Percentiles rank a stretch among this genome's conserved stretches.
Conservation (phyloP, 768 basidiomycete species). For the Thelephora aurantiotincta region DNA sequence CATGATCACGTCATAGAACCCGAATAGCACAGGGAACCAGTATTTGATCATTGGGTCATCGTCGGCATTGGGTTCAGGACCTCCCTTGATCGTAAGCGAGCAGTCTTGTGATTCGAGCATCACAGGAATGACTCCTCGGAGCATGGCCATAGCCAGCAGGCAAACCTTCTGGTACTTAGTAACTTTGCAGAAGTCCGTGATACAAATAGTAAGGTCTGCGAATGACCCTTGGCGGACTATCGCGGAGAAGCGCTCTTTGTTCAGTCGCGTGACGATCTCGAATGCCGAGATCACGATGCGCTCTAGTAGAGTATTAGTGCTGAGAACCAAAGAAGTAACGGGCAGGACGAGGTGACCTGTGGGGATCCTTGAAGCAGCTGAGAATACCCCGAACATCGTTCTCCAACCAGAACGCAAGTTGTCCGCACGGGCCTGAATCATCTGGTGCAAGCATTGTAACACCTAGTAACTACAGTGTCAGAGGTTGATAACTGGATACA, state of each 20-base stretch:
- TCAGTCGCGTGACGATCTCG: conserved; percentile 86
- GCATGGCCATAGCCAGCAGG: conserved; percentile 90
- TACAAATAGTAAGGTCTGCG: conserved; percentile 90
- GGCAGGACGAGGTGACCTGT: conserved; percentile 42
- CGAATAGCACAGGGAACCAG: conserved; percentile 94
- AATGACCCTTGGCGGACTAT: conserved; percentile 92
- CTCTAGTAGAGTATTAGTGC: conserved; percentile 30
- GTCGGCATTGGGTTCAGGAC: background rate
- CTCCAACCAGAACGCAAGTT: conserved; percentile 98
- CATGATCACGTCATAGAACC: conserved; percentile 99
- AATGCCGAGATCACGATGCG: conserved; percentile 88
- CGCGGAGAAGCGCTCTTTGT: conserved; percentile 80
- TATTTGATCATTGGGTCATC: conserved; percentile 90
- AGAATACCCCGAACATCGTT: conserved; percentile 98
- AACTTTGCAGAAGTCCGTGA: conserved; percentile 98
- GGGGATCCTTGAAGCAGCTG: conserved; percentile 85
- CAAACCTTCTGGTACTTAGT: conserved; percentile 99
- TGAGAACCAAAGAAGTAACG: background rate
- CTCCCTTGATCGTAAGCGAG: conserved; percentile 20
- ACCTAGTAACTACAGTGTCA: conserved; percentile 37
- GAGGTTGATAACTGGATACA: background rate
- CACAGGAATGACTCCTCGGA: conserved; percentile 81
- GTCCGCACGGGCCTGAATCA: conserved; percentile 89
- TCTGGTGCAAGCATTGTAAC: conserved; percentile 94
- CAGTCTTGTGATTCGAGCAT: conserved; percentile 81